These are phyloP conservation scores for Amorphotheca resinae DNA, from an alignment of 495 filamentous ascomycete species.

Conservation along the genomic window DNA sequence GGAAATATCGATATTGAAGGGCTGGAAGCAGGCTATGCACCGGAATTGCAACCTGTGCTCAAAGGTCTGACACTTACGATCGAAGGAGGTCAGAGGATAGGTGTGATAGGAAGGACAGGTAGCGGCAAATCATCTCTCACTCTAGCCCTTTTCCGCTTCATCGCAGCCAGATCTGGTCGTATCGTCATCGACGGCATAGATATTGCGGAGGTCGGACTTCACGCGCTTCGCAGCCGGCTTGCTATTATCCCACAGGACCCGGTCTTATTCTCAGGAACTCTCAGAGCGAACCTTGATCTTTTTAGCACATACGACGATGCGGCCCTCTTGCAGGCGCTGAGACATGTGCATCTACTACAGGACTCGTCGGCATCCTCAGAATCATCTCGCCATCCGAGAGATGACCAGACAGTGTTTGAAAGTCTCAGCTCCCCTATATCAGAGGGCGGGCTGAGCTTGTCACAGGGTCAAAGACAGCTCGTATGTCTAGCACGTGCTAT, in stretches of 20 bases:
- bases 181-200: conserved; percentile 25
- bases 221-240: conserved; percentile 17
- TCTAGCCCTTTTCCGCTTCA: conserved; percentile 23
- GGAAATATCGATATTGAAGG: conserved; percentile 30
- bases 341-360: conserved; percentile 25
- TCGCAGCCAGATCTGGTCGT: conserved; percentile 13
- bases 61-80: conserved; percentile 22
- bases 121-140: conserved; percentile 24
- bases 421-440: conserved; percentile 32
- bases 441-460: conserved; percentile 25
- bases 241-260: conserved; percentile 32
- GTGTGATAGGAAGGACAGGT: conserved; percentile 2
- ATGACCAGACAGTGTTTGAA: conserved; percentile 29
- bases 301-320: conserved; percentile 17
- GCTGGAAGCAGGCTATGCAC: conserved; percentile 30
- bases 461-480: conserved; percentile 34
- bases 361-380: background rate
- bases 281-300: conserved; percentile 37
- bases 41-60: conserved; percentile 12
- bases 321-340: conserved; percentile 23
- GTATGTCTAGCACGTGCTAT: conserved; percentile 34
- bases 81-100: conserved; percentile 1
- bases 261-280: conserved; percentile 24
- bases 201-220: conserved; percentile 21
- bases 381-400: background rate